phyloP scores from a whole-genome alignment of 108 stramenopile genomes.

The Cyclotella cryptica region DNA sequence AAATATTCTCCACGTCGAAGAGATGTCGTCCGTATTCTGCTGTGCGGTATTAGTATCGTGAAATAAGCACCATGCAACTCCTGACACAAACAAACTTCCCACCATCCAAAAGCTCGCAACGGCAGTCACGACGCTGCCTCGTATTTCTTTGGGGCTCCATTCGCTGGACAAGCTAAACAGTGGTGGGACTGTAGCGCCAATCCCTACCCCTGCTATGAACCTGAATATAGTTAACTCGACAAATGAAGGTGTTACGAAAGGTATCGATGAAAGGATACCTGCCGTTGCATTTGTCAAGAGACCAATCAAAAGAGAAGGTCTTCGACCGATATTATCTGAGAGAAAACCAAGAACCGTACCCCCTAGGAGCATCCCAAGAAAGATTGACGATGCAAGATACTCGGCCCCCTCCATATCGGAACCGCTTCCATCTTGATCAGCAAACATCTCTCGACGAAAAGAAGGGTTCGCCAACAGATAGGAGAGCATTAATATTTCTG shows the following conservation, averaged over 20 bases:
- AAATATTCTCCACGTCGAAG: slow-evolving; percentile 70
- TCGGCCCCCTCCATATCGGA: slow-evolving; percentile 51
- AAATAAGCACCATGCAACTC: slow-evolving; percentile 67
- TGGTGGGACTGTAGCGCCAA: slow-evolving; percentile 81
- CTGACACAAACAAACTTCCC: slow-evolving; percentile 79
- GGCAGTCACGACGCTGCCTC: slow-evolving; percentile 73
- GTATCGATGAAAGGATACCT: slow-evolving; percentile 62
- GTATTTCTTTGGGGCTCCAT: slow-evolving; percentile 70
- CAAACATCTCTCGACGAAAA: slow-evolving; percentile 55
- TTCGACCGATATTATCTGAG: slow-evolving; percentile 69
- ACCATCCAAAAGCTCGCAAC: slow-evolving; percentile 91
- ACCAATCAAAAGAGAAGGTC: slow-evolving; percentile 69
- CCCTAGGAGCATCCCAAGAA: slow-evolving; percentile 85
- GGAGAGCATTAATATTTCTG: slow-evolving; percentile 79
- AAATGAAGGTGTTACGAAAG: slow-evolving; percentile 33
- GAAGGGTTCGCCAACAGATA: slow-evolving; percentile 67
- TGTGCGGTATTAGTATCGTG: slow-evolving; percentile 12
- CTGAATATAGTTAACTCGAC: slow-evolving; percentile 56
- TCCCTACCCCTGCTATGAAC: slow-evolving; percentile 75
- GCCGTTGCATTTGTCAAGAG: slow-evolving; percentile 65
- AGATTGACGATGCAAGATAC: slow-evolving; percentile 75
- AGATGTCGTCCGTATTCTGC: neutral
- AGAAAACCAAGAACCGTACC: slow-evolving; percentile 69
- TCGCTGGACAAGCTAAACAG: slow-evolving; percentile 77
- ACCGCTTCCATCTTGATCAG: slow-evolving; percentile 1